Base-by-base conservation (phyloP, 2,329 filamentous ascomycete genomes). In the Colletotrichum filicis region DNA sequence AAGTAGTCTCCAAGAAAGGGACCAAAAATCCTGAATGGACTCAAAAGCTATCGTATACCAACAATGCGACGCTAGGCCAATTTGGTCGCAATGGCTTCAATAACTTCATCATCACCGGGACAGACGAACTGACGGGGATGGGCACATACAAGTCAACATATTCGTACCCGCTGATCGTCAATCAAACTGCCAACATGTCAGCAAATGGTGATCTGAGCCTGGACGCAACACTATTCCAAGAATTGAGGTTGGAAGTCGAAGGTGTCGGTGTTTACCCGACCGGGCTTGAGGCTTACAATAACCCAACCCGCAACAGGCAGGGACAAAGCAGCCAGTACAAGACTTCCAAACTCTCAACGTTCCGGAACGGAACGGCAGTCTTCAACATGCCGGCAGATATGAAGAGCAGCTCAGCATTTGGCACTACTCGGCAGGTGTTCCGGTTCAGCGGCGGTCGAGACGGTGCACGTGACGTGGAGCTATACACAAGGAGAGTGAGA, bases 111-210 rank as follows among this genome's bases (percentile, higher is more conserved):
- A 30, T 83, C 73, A 80, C 37, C 6, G 83, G 82, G 19, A 70
- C 66, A 5, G 82, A 84, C 73, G 66, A 60, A 19, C 74, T 79
- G 7, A 22, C 55, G 28, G 24, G 74, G 30, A 24, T 64, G 68
- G 14, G 35, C 49, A 11, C n/a, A 22, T 86, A 86, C 78, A 74
- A 76, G 26, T 74, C 79, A 5, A 77, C 77, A 5, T 93, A 91
- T 78, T 80, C 80, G 9, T 94, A 93, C 76, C 92, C 92, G 0
- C 80, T 94, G 1, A 86, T 84, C 76, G 89, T 89, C 60, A 89
- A 89, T 76, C 88, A 86, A 19, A 87, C 86, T 1, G 87, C 87
- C 67, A 78, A 80, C 16, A 79, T 83, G 14, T 78, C 85, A 30
- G 66, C 83, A 3, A 79, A 83, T 30, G 85, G 85, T 16, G 85